These are phyloP conservation scores for Xylaria flabelliformis DNA, from an alignment of 495 filamentous ascomycete species.

Conservation along the genomic window DNA sequence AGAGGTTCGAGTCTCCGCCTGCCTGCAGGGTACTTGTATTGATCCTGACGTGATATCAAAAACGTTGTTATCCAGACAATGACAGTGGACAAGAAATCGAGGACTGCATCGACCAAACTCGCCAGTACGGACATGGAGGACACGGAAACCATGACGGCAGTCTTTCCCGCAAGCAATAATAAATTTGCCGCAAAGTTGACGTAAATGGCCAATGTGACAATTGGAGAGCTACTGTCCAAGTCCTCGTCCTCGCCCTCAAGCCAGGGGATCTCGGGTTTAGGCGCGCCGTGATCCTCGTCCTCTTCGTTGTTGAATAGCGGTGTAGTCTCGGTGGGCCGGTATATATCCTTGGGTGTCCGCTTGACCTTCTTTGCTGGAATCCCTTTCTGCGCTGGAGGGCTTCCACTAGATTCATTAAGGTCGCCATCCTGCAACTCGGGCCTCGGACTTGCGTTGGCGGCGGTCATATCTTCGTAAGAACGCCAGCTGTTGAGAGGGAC, in stretches of 20 bases:
- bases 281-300: conserved; percentile 37
- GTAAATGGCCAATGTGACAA: conserved; percentile 82
- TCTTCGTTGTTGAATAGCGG: conserved; percentile 63
- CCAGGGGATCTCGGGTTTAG: conserved; percentile 57
- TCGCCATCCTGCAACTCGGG: conserved; percentile 32
- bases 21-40: conserved; percentile 83
- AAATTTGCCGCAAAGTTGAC: conserved; percentile 86
- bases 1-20: conserved; percentile 75
- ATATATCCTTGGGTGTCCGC: conserved; percentile 81
- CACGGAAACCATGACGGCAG: conserved; percentile 77
- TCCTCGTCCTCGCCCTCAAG: conserved; percentile 58
- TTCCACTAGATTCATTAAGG: conserved; percentile 30
- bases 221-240: conserved; percentile 66
- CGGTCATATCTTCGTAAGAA: conserved; percentile 15
- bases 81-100: conserved; percentile 86
- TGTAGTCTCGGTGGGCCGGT: conserved; percentile 74
- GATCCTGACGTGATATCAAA: conserved; percentile 76
- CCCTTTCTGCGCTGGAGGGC: conserved; percentile 21
- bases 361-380: conserved; percentile 60
- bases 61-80: conserved; percentile 86
- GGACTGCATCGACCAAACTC: conserved; percentile 83
- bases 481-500: background rate
- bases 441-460: conserved; percentile 26
- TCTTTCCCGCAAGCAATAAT: conserved; percentile 77
- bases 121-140: conserved; percentile 88